Base-by-base conservation (phyloP, 2,329 filamentous ascomycete species). In the Triangularia setosa region DNA sequence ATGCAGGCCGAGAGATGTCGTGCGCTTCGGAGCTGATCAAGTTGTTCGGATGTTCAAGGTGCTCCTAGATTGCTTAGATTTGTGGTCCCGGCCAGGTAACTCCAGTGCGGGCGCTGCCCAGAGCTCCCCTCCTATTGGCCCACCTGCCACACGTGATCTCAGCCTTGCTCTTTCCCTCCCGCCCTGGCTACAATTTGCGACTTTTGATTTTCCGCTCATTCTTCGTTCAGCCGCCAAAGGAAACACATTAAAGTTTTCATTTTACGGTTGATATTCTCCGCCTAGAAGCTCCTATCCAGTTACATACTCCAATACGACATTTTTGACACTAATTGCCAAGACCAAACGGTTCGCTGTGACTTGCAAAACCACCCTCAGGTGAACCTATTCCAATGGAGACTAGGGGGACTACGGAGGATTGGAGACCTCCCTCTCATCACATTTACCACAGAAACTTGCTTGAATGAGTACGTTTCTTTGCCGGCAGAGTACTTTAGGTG, bases 1-100 rank as follows among this genome's bases (percentile, higher is more conserved):
- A 66, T 66, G 66, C 65, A 65, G 65, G 62, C 65, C 64, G 64
- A 58, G 58, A 61, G 59, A 30, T 44, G 64, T 59, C 61, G 64
- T 67, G 60, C 64, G 59, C 56, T 64, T 64, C 54, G 56, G 63
- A 67, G 64, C 65, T 67, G 18, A 62, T 66, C 55, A 65, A 66
- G 65, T 67, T 65, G 66, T 68, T 67, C 64, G 60, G 57, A 65
- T 66, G 64, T 65, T 67, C 65, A 64, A 64, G 64, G 65, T 61
- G 65, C 61, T 64, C 53, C 60, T 63, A 44, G 67, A 67, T 67
- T 55, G 21, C 40, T 48, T 48, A 48, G 40, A 28, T 24, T 69
- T 70, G 68, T 70, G 69, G 66, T 68, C 65, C 69, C 60, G 33
- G 28, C 35, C 35, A 24, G 35, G 52, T 18, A n/a, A 21, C 24